These are phyloP conservation scores for Hygrophorus pudorinus DNA, from an alignment of 768 basidiomycete species.

Conservation along the genomic window DNA sequence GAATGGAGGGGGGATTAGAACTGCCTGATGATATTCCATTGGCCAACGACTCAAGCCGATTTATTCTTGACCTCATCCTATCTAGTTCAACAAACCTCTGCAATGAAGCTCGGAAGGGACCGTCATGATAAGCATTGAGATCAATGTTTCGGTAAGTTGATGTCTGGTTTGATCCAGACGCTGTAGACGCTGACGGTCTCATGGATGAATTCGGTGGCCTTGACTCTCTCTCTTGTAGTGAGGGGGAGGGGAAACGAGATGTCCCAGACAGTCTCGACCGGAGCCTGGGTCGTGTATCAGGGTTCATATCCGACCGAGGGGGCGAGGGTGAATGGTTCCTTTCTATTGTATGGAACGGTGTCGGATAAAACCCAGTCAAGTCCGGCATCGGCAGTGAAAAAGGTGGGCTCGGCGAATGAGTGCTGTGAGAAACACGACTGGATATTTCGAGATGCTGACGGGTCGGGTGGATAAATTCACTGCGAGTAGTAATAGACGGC, in stretches of 20 bases:
- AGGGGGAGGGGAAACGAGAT: background rate
- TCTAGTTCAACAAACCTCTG: slow-evolving; percentile 20
- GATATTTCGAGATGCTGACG: background rate
- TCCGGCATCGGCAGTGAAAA: slow-evolving; percentile 2
- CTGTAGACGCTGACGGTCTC: background rate
- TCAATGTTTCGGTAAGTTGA: slow-evolving; percentile 14
- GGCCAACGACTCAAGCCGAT: slow-evolving; percentile 8
- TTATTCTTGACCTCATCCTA: slow-evolving; percentile 6
- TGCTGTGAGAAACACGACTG: background rate
- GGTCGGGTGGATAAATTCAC: background rate
- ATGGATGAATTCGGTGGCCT: background rate
- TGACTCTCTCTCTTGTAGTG: background rate
- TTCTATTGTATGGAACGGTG: background rate
- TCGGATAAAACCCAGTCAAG: background rate
- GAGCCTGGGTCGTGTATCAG: background rate
- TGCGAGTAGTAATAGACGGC: no score
- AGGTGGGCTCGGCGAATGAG: background rate
- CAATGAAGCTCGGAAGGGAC: slow-evolving; percentile 40
- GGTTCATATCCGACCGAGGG: background rate
- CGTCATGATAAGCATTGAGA: slow-evolving; percentile 30
- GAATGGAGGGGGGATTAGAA: slow-evolving; percentile 6
- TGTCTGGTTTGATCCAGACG: background rate
- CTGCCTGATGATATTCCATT: slow-evolving; percentile 7
- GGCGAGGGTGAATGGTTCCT: background rate
- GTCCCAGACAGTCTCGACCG: background rate